Base-by-base conservation (phyloP, 768 basidiomycete species). In the Kondoa subrosea region DNA sequence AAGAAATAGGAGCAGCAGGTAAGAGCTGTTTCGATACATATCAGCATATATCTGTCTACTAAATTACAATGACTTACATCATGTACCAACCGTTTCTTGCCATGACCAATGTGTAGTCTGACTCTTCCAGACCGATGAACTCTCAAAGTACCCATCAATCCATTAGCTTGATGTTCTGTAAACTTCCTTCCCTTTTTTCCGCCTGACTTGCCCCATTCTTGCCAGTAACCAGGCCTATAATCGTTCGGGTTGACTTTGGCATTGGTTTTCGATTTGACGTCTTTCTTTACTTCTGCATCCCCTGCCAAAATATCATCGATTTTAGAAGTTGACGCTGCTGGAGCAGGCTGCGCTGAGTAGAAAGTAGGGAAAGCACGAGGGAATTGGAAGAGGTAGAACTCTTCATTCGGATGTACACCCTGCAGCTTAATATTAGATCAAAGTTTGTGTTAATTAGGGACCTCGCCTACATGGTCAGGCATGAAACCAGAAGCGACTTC, bases 361-460 rank as follows among this genome's bases (percentile, higher is more conserved):
- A 71, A 69, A 29, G 30, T 27, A 57, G 74, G 74, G 65, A 75
- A 75, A 31, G 66, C 64, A 50, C 74, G 69, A 3, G 74, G 74
- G 70, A 74, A 75, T 50, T 75, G 74, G 66, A 75, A 73, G 67
- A 75, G 66, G 71, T 73, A 75, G 29, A 75, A 67, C 50, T 68
- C 70, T 66, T 72, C 73, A 27, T 66, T 67, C 14, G 68, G 56
- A 62, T 59, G 60, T 69, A 57, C 71, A 71, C 68, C n/a, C 40
- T 50, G 40, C 8, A 21, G 12, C 40, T 21, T 50, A 50, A 50
- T 8, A 50, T n/a, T n/a, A n/a, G n/a, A 29, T 8, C 0, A 14
- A 14, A 15, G 26, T 3, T 29, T 56, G 40, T 40, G 64, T n/a
- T 3, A 3, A 30, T 15, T 16, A 65, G 58, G 40, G 66, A 57